Evolutionary conservation across 306 rosid species (phyloP).

Genomic region (Dalbergia cochinchinensis): DNA sequence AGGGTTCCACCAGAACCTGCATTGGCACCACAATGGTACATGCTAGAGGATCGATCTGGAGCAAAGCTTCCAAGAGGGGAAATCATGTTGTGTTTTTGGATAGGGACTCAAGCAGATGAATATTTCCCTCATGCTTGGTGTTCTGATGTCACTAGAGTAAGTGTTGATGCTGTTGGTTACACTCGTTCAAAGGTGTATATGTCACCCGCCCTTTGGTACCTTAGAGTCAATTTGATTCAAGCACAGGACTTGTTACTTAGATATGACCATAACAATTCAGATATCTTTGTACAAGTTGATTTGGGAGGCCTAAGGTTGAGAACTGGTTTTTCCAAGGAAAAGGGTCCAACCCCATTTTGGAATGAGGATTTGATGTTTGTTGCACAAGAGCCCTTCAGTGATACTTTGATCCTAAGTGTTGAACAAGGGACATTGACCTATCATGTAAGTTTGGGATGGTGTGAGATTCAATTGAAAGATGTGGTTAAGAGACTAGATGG

Average conservation of each 20-base stretch:
- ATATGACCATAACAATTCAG: conserved; percentile 29
- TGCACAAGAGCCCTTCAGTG: conserved; percentile 61
- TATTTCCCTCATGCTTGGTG: conserved; percentile 49
- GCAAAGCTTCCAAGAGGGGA: conserved; percentile 40
- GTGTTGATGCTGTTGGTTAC: conserved; percentile 25
- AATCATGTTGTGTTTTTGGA: conserved; percentile 60
- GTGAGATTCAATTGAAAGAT: conserved; percentile 41
- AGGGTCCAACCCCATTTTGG: conserved; percentile 50
- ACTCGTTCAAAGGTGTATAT: conserved; percentile 56
- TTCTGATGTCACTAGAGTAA: conserved; percentile 42
- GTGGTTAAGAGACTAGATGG: conserved; percentile 39
- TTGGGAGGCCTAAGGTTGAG: conserved; percentile 46
- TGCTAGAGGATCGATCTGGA: conserved; percentile 41
- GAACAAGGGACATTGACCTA: conserved; percentile 42
- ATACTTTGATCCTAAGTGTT: conserved; percentile 41
- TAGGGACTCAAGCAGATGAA: conserved; percentile 64
- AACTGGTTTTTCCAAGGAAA: conserved; percentile 45
- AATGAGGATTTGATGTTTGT: conserved; percentile 64
- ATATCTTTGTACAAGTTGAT: conserved; percentile 51
- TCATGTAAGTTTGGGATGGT: conserved; percentile 44
- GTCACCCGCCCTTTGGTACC: conserved; percentile 63
- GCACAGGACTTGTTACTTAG: conserved; percentile 53
- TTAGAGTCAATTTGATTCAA: conserved; percentile 60
- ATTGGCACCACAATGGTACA: conserved; percentile 55
- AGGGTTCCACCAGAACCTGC: conserved; percentile 51